A percentile compares a stretch with the other conserved stretches of the same genome.
Conservation (phyloP, 305 asterid genomes). For the Fraxinus velutina region DNA sequence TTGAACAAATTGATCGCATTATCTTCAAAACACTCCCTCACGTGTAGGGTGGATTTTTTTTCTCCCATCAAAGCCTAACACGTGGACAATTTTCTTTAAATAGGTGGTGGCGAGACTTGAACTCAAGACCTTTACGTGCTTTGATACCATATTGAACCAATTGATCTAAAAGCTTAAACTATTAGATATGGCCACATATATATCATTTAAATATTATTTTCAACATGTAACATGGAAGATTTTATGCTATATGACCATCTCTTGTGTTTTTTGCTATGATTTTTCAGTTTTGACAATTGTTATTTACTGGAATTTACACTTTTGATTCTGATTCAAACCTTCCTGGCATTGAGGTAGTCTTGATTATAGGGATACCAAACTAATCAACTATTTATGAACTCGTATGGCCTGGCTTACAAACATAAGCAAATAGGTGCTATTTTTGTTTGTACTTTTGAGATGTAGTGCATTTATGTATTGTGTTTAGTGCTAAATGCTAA, state of each 20-base stretch:
- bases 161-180: too few species aligned
- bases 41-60: neutral
- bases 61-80: neutral
- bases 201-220: too few species aligned
- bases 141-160: too few species aligned
- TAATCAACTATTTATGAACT: neutral
- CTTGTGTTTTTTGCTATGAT: slow-evolving; percentile 8
- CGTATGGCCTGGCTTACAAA: neutral
- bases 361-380: neutral
- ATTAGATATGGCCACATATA: neutral
- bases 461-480: neutral
- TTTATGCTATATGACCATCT: neutral
- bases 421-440: neutral
- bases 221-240: neutral
- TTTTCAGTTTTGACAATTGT: slow-evolving; percentile 7
- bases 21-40: neutral
- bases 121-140: neutral
- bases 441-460: neutral
- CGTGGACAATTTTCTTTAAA: too few species aligned
- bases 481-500: neutral
- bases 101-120: neutral
- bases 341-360: neutral
- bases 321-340: neutral
- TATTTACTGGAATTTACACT: neutral
- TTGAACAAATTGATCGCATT: neutral